Evolutionary conservation across 2,329 filamentous ascomycete genomes (phyloP).

Genomic region (Hymenotorrendiella dingleyae): DNA sequence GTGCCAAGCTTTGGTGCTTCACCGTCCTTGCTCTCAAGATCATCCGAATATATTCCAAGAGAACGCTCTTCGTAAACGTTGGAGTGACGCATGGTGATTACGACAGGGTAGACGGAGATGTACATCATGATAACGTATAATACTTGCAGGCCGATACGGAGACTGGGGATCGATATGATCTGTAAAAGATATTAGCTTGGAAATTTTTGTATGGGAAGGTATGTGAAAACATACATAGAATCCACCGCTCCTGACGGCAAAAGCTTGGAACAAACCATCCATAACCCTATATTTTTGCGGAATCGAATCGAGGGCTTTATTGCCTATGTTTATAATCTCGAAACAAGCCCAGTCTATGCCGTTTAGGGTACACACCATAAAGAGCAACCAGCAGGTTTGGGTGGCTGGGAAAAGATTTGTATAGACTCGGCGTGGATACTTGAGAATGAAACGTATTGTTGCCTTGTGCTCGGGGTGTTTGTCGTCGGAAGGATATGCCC

Average conservation of each 20-base stretch:
- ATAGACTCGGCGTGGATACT: conserved; percentile 52
- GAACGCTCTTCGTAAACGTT: conserved; percentile 68
- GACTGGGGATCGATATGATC: conserved; percentile 47
- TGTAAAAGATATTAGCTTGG: too few relatives aligned
- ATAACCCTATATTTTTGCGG: conserved; percentile 49
- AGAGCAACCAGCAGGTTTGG: conserved; percentile 61
- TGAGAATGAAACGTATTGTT: conserved; percentile 48
- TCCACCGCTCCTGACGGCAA: conserved; percentile 59
- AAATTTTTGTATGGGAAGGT: not conserved
- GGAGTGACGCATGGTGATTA: conserved; percentile 59
- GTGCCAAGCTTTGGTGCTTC: conserved; percentile 6
- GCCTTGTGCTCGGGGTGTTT: conserved; percentile 38
- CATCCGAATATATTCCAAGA: conserved; percentile 48
- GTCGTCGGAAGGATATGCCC: conserved; percentile 34
- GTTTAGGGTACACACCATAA: conserved; percentile 55
- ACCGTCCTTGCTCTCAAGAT: conserved; percentile 3
- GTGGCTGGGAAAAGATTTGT: conserved; percentile 58
- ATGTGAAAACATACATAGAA: conserved; percentile 46
- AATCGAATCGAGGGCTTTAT: conserved; percentile 47
- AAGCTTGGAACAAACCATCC: conserved; percentile 59
- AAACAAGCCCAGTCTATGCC: conserved; percentile 60
- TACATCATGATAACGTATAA: conserved; percentile 63
- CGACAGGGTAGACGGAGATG: conserved; percentile 56
- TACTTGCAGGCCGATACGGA: conserved; percentile 52
- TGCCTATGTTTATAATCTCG: conserved; percentile 59